Base-by-base conservation (phyloP, 179 eudicot species). In the Gypsophila paniculata region DNA sequence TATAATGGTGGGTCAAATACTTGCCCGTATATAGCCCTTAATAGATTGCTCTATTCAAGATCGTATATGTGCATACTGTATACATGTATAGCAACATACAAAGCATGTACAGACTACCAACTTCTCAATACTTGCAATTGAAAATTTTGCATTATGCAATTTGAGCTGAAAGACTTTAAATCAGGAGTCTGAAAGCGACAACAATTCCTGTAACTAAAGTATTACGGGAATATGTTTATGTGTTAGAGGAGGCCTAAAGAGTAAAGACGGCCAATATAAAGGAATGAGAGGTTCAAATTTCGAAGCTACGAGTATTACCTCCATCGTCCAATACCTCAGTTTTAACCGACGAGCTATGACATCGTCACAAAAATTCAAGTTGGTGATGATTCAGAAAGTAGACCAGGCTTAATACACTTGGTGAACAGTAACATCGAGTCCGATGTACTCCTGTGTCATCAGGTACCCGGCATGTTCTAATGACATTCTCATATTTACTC, bases 51-150 rank as follows among this genome's bases (percentile, higher is more conserved):
- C n/a, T 29, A 29, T 29, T 29, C 34, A 29, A 29, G 1, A 29
- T 29, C 34, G 4, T 29, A 29, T 29, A 1, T 29, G 34, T 29
- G 34, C 22, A 65, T 46, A 25, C 38, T 6, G 14, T 59, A 12
- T 29, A 59, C 17, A 59, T 23, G 5, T 14, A 42, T 42, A 42
- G 46, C 46, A 42, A 42, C 10, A 42, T 42, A 18, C 19, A 38
- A 64, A 32, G 65, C 23, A 36, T 63, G 12, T 63, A 36, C 67
- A 36, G 49, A 62, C 48, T 62, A 59, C 18, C 42, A 62, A 6
- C 67, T 62, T 34, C 48, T 62, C 67, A 22, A 19, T 36, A 62
- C 6, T 25, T 59, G 11, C 63, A 13, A 1, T 26, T 2, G 4
- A 36, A 63, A 9, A 2, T 14, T 38, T 61, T 61, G 22, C 68